Evolutionary conservation across 2,329 filamentous ascomycete species (phyloP).

Genomic region (Zalaria obscura): DNA sequence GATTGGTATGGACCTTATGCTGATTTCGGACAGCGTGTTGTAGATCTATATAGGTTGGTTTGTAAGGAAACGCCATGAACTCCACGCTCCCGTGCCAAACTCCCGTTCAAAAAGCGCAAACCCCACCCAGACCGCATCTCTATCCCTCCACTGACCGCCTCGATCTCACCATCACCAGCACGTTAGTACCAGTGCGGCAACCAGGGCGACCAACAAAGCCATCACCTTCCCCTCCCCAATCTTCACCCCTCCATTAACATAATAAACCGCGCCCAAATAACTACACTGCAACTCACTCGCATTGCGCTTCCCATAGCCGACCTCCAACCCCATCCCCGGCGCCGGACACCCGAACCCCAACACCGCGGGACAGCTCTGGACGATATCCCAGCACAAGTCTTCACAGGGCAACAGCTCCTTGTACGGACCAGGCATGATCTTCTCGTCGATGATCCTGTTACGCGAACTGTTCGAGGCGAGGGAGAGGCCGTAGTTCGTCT

Average conservation of each 20-base stretch:
- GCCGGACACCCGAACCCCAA: conserved; percentile 65
- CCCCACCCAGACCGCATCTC: no score
- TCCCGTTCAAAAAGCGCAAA: no score
- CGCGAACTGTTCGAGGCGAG: conserved; percentile 18
- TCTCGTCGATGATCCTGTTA: conserved; percentile 49
- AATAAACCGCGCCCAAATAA: conserved; percentile 21
- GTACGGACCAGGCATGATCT: conserved; percentile 73
- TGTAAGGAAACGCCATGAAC: no score
- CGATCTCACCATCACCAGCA: no score
- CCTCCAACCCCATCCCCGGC: conserved; percentile 29
- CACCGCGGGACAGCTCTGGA: conserved; percentile 67
- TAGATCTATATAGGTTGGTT: no score
- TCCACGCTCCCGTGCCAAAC: no score
- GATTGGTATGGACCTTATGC: no score
- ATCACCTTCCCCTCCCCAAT: no score
- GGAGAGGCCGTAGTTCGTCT: conserved; percentile 16
- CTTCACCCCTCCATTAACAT: conserved; percentile 9
- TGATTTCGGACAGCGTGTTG: no score
- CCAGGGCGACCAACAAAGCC: no score
- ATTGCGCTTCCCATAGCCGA: conserved; percentile 32
- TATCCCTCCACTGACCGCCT: no score
- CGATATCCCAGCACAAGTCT: conserved; percentile 74
- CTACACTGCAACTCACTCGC: conserved; percentile 17
- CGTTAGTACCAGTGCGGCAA: no score
- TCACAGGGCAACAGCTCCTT: conserved; percentile 84